A percentile compares a stretch with the other conserved stretches of the same genome.
Evolutionary conservation across 1,284 basidiomycete genomes (phyloP).

Genomic region (Apiotrichum siamense): DNA sequence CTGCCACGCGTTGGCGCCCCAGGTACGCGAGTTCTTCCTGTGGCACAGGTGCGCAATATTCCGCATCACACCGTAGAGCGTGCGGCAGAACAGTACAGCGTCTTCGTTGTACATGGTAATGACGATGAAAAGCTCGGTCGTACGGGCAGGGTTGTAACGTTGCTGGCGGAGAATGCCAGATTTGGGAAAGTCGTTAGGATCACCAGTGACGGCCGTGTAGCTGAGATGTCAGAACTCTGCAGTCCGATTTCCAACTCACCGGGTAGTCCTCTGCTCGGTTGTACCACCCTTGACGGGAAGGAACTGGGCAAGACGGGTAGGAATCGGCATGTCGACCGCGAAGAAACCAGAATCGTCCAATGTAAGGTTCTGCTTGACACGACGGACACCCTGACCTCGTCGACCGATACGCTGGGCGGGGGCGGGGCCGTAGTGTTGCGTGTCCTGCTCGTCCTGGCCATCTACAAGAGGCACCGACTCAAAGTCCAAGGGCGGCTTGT

Average conservation of each 20-base stretch:
- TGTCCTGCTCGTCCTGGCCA: constrained; percentile 34
- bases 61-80: constrained; percentile 90
- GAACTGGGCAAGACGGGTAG: constrained; percentile 65
- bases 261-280: constrained; percentile 74
- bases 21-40: constrained; percentile 87
- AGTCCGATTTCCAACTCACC: constrained; percentile 52
- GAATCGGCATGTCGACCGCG: constrained; percentile 75
- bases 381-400: constrained; percentile 55
- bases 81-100: constrained; percentile 86
- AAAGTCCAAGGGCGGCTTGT: constrained; percentile 15
- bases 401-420: constrained; percentile 69
- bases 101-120: constrained; percentile 98
- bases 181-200: constrained; percentile 85
- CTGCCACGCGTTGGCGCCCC: constrained; percentile 96
- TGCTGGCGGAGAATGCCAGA: constrained; percentile 83
- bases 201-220: constrained; percentile 80
- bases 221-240: constrained; percentile 24
- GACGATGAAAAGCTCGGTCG: constrained; percentile 88
- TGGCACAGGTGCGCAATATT: constrained; percentile 86
- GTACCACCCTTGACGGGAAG: constrained; percentile 73
- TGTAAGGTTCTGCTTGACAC: constrained; percentile 48
- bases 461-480: constrained; percentile 14
- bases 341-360: constrained; percentile 67
- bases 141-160: constrained; percentile 58
- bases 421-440: constrained; percentile 80